Evolutionary conservation across 495 filamentous ascomycete species (phyloP).

Genomic region (Xylaria telfairii): DNA sequence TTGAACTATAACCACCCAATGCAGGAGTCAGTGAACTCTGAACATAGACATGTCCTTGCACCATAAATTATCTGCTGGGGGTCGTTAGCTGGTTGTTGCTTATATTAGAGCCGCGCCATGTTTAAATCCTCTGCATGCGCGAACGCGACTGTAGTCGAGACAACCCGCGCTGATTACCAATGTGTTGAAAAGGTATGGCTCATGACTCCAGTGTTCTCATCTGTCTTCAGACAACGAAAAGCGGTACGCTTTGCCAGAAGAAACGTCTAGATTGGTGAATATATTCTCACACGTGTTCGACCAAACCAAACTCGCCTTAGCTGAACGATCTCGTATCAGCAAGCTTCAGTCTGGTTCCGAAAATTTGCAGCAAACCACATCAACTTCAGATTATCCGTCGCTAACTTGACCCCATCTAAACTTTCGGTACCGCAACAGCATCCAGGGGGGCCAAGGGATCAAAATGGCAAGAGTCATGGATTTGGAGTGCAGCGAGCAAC

Average conservation of each 20-base stretch:
- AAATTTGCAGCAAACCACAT: not conserved
- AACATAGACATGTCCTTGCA: not conserved
- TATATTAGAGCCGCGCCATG: slow-evolving; percentile 9
- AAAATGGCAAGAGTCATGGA: not conserved
- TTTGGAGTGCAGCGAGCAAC: not conserved
- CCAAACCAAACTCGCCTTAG: not conserved
- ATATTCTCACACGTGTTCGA: not conserved
- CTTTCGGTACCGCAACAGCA: not conserved
- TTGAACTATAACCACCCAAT: not conserved
- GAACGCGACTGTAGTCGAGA: not conserved
- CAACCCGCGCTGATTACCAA: not conserved
- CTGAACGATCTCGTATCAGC: not conserved
- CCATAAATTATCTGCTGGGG: not conserved
- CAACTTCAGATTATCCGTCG: not conserved
- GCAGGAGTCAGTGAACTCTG: not conserved
- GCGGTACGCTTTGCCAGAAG: not conserved
- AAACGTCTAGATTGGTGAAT: not conserved
- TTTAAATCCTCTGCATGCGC: not conserved
- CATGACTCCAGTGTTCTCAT: not conserved
- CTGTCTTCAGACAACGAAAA: not conserved
- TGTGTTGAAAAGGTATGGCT: not conserved
- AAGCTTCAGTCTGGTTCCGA: not conserved
- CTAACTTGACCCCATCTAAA: not conserved
- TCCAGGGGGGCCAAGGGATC: not conserved
- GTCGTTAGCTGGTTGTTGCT: not conserved